These are phyloP conservation scores for Candida pini DNA, from an alignment of 805 yeast genomes.

Conservation along the genomic window DNA sequence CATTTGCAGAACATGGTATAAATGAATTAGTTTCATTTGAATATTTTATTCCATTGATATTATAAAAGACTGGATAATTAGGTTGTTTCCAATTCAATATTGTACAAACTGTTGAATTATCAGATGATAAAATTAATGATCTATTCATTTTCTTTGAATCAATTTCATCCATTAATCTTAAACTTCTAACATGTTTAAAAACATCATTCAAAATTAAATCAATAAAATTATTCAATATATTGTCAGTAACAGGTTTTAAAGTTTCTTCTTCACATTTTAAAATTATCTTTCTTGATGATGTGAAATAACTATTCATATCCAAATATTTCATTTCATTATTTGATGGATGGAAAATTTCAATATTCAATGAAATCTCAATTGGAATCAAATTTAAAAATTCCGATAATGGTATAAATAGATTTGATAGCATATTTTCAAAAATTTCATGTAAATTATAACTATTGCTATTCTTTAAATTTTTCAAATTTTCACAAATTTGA, in stretches of 20 bases:
- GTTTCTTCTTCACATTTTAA: conserved; percentile 9
- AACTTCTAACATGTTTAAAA: conserved; percentile 69
- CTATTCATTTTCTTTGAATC: conserved; percentile 35
- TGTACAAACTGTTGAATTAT: conserved; percentile 86
- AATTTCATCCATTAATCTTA: conserved; percentile 24
- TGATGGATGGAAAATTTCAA: conserved; percentile 77
- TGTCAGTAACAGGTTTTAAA: conserved; percentile 21
- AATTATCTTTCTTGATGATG: conserved; percentile 16
- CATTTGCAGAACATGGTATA: conserved; percentile 36
- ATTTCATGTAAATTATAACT: conserved; percentile 19
- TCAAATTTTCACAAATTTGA: conserved; percentile 12
- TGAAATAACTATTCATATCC: conserved; percentile 21
- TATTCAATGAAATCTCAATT: conserved; percentile 55
- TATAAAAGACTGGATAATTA: conserved; percentile 88
- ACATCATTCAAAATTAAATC: conserved; percentile 67
- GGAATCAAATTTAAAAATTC: conserved; percentile 53
- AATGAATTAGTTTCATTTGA: conserved; percentile 25
- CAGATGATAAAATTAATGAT: conserved; percentile 77
- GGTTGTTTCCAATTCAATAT: conserved; percentile 98
- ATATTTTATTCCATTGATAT: conserved; percentile 61
- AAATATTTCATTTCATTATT: conserved; percentile 28
- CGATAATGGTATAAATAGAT: conserved; percentile 54
- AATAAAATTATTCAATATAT: conserved; percentile 61
- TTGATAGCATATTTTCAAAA: conserved; percentile 39
- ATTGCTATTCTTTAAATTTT: conserved; percentile 7